Base-by-base conservation (phyloP, 768 basidiomycete genomes). In the Rhodotorula graminis region DNA sequence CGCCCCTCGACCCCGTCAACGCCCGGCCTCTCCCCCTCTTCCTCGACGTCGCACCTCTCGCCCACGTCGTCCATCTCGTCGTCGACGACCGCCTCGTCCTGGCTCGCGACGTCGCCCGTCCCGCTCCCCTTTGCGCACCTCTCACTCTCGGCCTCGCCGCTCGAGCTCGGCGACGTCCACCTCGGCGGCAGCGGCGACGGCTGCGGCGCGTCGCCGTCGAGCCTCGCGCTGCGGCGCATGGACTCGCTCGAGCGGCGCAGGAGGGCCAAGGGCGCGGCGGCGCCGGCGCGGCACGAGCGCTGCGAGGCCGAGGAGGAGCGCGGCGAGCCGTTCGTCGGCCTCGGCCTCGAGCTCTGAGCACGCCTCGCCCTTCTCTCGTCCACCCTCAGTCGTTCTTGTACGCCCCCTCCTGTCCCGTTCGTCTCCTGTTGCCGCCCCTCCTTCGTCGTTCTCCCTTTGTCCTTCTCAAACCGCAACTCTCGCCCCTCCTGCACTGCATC, bases 211-310 rank as follows among this genome's bases (percentile, higher is more conserved):
- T 8, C 12, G 21, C 70, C 65, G 19, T 59, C 58, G 58, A 66
- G 37, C 16, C 71, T 72, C 49, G 71, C 71, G 14, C 57, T 61
- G 57, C 61, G 71, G 18, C 57, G 71, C 4, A 31, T 71, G 31
- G 61, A 67, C 25, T 66, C 70, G 31, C 65, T 67, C 52, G 33
- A 58, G 27, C 40, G 47, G 15, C 65, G 65, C 23, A 37, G 46
- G 37, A 37, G 37, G 37, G 37, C 5, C 37, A 37, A 37, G 37
- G 37, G 37, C 37, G 37, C 37, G 5, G 37, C 37, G 37, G 37
- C 9, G 11, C 27, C 46, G 58, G 6, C 15, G 29, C 29, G 37
- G 21, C 40, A 2, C 23, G 23, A 23, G 50, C 33, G 14, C n/a
- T n/a, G n/a, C n/a, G 27, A n/a, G 11, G 4, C 27, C 52, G 49